These are phyloP conservation scores for Solanum microdontum DNA, from an alignment of 257 asterid species.

Conservation along the genomic window DNA sequence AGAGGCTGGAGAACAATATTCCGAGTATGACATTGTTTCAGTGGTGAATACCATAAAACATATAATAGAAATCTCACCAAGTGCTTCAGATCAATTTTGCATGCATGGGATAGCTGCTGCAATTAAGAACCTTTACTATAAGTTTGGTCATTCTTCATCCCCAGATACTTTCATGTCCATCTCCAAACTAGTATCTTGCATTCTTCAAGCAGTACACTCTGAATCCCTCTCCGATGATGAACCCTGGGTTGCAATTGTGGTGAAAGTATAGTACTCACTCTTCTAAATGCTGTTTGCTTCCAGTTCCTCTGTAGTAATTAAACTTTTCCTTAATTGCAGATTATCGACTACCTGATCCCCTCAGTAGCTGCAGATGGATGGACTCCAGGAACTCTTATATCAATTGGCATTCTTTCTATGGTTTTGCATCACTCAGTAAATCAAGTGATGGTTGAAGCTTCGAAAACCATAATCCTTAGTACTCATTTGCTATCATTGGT, in stretches of 20 bases:
- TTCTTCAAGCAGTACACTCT: constrained; percentile 47
- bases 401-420: constrained; percentile 45
- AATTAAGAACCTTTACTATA: constrained; percentile 32
- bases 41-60: constrained; percentile 36
- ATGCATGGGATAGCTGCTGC: constrained; percentile 52
- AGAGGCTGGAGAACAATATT: constrained; percentile 39
- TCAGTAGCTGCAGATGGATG: constrained; percentile 44
- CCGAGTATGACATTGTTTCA: constrained; percentile 44
- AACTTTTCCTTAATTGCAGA: constrained; percentile 25
- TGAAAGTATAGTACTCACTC: constrained; percentile 30
- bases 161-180: constrained; percentile 35
- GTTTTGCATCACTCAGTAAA: constrained; percentile 69
- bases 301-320: constrained; percentile 3
- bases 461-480: constrained; percentile 55
- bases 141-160: constrained; percentile 22
- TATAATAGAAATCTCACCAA: constrained; percentile 50
- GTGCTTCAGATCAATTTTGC: constrained; percentile 69
- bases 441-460: constrained; percentile 57
- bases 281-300: not conserved
- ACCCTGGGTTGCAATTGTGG: constrained; percentile 56
- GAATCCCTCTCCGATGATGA: constrained; percentile 44
- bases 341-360: constrained; percentile 38
- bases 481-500: constrained; percentile 38
- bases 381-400: constrained; percentile 45
- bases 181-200: constrained; percentile 34